Conservation (phyloP, 768 basidiomycete species). For the Gloeostereum incarnatum region DNA sequence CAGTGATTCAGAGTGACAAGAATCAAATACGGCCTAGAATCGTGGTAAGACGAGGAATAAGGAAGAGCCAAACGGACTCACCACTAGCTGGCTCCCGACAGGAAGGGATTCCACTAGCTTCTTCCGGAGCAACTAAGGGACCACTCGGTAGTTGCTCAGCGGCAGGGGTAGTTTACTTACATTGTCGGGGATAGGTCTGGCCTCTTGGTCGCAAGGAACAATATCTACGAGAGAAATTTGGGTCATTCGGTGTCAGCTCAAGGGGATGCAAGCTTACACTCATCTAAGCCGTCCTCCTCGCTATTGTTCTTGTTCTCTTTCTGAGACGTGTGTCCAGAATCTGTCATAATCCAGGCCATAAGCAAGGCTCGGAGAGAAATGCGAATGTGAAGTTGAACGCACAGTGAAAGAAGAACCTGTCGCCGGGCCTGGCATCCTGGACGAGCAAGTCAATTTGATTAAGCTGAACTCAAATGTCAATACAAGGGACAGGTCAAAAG, state of each 20-base stretch:
- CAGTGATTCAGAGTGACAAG: constrained; percentile 31
- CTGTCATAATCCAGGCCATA: constrained; percentile 19
- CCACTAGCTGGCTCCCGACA: constrained; percentile 24
- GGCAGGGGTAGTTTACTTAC: constrained; percentile 11
- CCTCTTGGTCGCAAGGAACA: constrained; percentile 25
- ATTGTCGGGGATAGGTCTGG: constrained; percentile 24
- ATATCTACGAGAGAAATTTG: constrained; percentile 18
- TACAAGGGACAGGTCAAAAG: neutral
- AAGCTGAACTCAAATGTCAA: constrained; percentile 18
- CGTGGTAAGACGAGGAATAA: constrained; percentile 3
- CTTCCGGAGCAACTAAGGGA: constrained; percentile 20
- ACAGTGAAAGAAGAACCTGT: constrained; percentile 55
- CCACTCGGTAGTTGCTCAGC: neutral
- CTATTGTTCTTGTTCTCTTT: constrained; percentile 28
- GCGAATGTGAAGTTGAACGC: constrained; percentile 7
- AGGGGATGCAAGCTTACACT: constrained; percentile 24
- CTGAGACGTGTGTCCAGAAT: constrained; percentile 44
- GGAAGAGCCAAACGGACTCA: constrained; percentile 10
- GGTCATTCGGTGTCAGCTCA: neutral
- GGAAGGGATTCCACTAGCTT: constrained; percentile 28
- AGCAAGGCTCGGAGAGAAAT: neutral
- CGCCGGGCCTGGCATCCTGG: constrained; percentile 30
- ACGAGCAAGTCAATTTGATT: constrained; percentile 34
- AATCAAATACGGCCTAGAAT: constrained; percentile 23
- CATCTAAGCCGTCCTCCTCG: constrained; percentile 44